Percentiles rank a stretch among this genome's conserved stretches.
These are phyloP conservation scores for Excoecaria agallocha DNA, from an alignment of 345 rosid genomes.

Conservation along the genomic window DNA sequence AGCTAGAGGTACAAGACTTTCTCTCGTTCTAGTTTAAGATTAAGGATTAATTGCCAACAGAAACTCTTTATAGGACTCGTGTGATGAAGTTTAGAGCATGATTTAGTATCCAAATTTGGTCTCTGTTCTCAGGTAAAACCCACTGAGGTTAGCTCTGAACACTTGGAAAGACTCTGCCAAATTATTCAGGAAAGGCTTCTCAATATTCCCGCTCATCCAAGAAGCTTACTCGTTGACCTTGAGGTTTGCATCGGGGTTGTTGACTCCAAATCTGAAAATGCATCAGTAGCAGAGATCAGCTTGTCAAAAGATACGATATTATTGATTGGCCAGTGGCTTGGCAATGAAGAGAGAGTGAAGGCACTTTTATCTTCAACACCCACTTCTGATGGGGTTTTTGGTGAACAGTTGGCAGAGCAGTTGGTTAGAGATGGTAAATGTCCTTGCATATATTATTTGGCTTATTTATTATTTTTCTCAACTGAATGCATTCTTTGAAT, in stretches of 20 bases:
- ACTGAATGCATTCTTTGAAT: not conserved
- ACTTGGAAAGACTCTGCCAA: constrained; percentile 67
- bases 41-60: not conserved
- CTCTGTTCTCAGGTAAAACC: constrained; percentile 67
- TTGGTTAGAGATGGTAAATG: constrained; percentile 79
- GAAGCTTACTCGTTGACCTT: constrained; percentile 73
- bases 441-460: constrained; percentile 4
- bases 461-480: constrained; percentile 3
- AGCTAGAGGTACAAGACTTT: constrained; percentile 67
- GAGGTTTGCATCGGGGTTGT: constrained; percentile 84
- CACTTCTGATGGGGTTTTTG: constrained; percentile 45
- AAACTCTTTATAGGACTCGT: not conserved
- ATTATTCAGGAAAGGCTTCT: constrained; percentile 59
- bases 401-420: constrained; percentile 82
- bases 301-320: constrained; percentile 72
- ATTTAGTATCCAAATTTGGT: constrained; percentile 6
- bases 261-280: constrained; percentile 60
- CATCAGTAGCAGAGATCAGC: constrained; percentile 80
- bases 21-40: constrained; percentile 8
- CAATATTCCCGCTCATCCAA: constrained; percentile 54
- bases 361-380: constrained; percentile 47
- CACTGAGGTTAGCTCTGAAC: constrained; percentile 62
- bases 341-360: constrained; percentile 74
- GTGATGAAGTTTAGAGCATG: constrained; percentile 5
- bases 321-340: constrained; percentile 68